Evolutionary conservation across 2,329 filamentous ascomycete species (phyloP), one percentile per base, ranked within the genome.

Genomic region (Aspergillus ruber): DNA sequence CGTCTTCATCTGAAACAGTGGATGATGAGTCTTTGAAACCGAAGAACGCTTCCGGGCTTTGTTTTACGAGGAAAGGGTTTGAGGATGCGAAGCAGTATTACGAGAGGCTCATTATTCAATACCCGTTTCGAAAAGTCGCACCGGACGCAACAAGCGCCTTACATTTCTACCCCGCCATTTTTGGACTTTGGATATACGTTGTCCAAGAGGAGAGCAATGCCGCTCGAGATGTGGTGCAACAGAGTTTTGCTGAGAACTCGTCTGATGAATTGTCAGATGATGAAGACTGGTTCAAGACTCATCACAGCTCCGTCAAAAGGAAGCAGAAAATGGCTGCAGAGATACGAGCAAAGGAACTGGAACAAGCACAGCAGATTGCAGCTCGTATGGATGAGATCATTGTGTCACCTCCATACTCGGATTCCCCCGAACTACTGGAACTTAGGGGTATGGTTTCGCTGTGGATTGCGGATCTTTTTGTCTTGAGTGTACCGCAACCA

Each of bases 141-240:
- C 81, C 82, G 0, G 70, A 80, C 44, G 70, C 75, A 3, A 69
- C 84, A 38, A 85, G 81, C 54, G 82, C 87, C 9, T 63, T 86
- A 33, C 83, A 88, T 51, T 95, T 96, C 64, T 90, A 89, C 70
- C 83, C 87, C 12, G 85, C 86, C 12, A 79, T 95, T 71, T 84
- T 91, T 56, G 83, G 83, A 43, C 79, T 89, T 41, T 91, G 93
- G 80, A 79, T 95, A 44, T 90, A 88, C 63, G 81, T 86, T 51
- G 74, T 83, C 1, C 80, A 87, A 59, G 74, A 80, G 42, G 82
- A 82, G 71, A 78, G 78, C 59, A 70, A 65, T 46, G 61, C 63
- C 44, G 76, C 68, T 9, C 59, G 78, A 33, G 64, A 71, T 46
- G 63, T 60, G 9, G 55, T 76, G 9, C 56, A 64, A 44, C 38